Base-by-base conservation (phyloP, 306 rosid genomes). In the Vigna hirtella region DNA sequence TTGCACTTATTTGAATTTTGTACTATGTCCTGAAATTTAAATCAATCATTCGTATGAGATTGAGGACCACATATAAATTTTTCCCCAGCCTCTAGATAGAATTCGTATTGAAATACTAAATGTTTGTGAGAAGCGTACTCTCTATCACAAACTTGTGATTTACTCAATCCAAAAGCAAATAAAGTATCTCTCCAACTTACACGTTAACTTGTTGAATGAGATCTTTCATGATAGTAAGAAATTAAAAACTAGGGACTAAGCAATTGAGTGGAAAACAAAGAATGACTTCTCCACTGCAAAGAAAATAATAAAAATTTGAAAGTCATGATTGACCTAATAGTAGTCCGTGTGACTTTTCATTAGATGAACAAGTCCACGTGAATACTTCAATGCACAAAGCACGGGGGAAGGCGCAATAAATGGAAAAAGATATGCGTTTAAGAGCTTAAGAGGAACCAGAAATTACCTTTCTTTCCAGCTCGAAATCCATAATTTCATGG, bases 401-500 rank as follows among this genome's bases (percentile, higher is more conserved):
- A 30, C 13, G 11, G 28, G 45, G 38, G 43, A 18, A 43, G 20
- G 57, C 42, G 71, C 17, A 64, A 77, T 50, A 55, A 73, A 47
- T 43, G 65, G 26, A 9, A 30, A 43, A 56, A 45, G 7, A 63
- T 32, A 40, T 34, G 76, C 63, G 6, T 36, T 63, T 26, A 61
- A n/a, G 42, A 28, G 20, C 55, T 56, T 63, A 18, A 30, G 17
- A 75, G 52, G 84, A 83, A 66, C 28, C 63, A 77, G 14, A 78
- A 74, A 75, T 69, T 85, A 96, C 99, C 99, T 88, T 85, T 63
- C 77, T 77, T 74, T 86, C 91, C 80, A 87, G 84, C 83, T 96
- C 91, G 84, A 96, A 93, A 78, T 86, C 87, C 93, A 96, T 88
- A 79, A 96, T 93, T 85, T 91, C 89, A 85, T 96, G 82, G 87